These are phyloP conservation scores for Raffaelea albimanens DNA, from an alignment of 2,329 filamentous ascomycete genomes.

Conservation along the genomic window DNA sequence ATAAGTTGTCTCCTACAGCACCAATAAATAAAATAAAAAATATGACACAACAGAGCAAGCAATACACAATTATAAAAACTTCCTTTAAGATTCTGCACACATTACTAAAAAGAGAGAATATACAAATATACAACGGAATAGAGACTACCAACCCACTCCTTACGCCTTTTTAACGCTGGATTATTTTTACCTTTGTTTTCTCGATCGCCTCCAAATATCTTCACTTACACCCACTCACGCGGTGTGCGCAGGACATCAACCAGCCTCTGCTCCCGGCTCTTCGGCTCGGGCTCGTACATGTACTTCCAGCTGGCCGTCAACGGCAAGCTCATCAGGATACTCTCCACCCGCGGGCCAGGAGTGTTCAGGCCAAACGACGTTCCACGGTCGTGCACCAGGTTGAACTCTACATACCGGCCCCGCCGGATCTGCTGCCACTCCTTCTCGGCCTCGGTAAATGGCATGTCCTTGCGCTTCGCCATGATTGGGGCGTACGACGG, in stretches of 20 bases:
- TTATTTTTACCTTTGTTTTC: not conserved
- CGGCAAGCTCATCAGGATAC: slow-evolving; percentile 94
- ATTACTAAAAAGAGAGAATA: not conserved
- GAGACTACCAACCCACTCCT: too few species aligned
- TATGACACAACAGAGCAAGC: too few species aligned
- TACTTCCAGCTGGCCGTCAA: slow-evolving; percentile 91
- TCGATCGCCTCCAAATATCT: not conserved
- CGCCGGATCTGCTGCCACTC: slow-evolving; percentile 92
- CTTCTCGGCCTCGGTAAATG: slow-evolving; percentile 77
- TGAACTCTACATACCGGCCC: slow-evolving; percentile 97
- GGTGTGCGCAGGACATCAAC: slow-evolving; percentile 61
- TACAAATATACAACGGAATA: not conserved
- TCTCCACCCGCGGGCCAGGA: slow-evolving; percentile 84
- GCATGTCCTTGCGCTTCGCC: slow-evolving; percentile 81
- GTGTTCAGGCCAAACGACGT: slow-evolving; percentile 92
- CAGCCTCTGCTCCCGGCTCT: slow-evolving; percentile 68
- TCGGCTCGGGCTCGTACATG: slow-evolving; percentile 77
- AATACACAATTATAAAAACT: too few species aligned
- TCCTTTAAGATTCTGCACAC: not conserved
- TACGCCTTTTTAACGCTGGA: too few species aligned
- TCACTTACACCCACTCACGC: slow-evolving; percentile 52
- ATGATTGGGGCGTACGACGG: slow-evolving; percentile 88
- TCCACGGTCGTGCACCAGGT: slow-evolving; percentile 90
- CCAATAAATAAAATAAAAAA: too few species aligned
- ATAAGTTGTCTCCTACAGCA: too few species aligned